Percentiles rank a stretch among this genome's conserved stretches.
These are phyloP conservation scores for Fusarium armeniacum DNA, from an alignment of 2,329 filamentous ascomycete species.

Conservation along the genomic window DNA sequence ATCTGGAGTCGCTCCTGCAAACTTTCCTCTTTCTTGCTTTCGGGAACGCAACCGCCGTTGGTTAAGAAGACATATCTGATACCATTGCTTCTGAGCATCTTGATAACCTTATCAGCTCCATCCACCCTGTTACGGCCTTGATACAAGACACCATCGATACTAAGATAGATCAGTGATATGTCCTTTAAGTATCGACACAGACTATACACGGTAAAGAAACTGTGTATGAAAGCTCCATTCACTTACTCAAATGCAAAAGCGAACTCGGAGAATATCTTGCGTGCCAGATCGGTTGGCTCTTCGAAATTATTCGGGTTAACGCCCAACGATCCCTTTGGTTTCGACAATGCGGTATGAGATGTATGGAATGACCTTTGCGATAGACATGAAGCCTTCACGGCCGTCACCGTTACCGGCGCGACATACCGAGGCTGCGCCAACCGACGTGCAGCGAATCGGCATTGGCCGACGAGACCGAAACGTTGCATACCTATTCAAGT, in stretches of 20 bases:
- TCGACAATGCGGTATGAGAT: slow-evolving; percentile 34
- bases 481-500: slow-evolving; percentile 41
- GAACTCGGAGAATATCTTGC: slow-evolving; percentile 52
- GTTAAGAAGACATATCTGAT: slow-evolving; percentile 96
- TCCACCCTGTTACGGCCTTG: slow-evolving; percentile 84
- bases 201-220: background rate
- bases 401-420: slow-evolving; percentile 26
- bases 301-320: slow-evolving; percentile 41
- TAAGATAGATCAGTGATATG: slow-evolving; percentile 44
- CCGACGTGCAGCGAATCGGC: slow-evolving; percentile 47
- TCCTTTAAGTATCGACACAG: background rate
- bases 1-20: slow-evolving; percentile 54
- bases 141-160: slow-evolving; percentile 94
- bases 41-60: slow-evolving; percentile 91
- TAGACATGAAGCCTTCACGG: slow-evolving; percentile 15
- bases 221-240: background rate
- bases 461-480: slow-evolving; percentile 47
- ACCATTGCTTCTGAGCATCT: slow-evolving; percentile 77
- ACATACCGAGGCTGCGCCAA: slow-evolving; percentile 37
- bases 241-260: slow-evolving; percentile 58
- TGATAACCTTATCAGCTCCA: slow-evolving; percentile 80
- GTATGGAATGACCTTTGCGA: slow-evolving; percentile 31
- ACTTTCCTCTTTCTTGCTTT: slow-evolving; percentile 61
- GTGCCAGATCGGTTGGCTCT: slow-evolving; percentile 42
- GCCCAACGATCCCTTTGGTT: slow-evolving; percentile 43